A percentile compares a stretch with the other conserved stretches of the same genome.
These are phyloP conservation scores for Dendrothele bispora DNA, from an alignment of 768 basidiomycete genomes.

Conservation along the genomic window DNA sequence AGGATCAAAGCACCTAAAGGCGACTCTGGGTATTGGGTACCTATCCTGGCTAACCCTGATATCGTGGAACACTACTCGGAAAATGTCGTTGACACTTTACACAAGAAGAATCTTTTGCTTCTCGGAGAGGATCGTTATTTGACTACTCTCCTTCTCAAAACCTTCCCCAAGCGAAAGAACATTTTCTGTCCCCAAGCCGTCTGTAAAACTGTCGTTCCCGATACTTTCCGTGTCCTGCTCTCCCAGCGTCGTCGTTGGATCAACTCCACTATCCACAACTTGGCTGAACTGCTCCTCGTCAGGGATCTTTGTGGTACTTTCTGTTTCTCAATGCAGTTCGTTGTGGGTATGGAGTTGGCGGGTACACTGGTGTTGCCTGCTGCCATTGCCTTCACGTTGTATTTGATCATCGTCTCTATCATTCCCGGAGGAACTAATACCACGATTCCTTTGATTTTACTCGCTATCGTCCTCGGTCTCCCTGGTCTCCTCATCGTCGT, in stretches of 20 bases:
- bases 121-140: conserved; percentile 99
- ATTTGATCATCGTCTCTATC: conserved; percentile 86
- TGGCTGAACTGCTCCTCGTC: conserved; percentile 92
- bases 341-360: conserved; percentile 96
- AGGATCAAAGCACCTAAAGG: conserved; percentile 99
- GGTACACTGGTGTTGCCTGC: conserved; percentile 97
- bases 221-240: conserved; percentile 89
- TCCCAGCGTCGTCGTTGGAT: conserved; percentile 99
- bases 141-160: conserved; percentile 96
- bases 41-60: conserved; percentile 96
- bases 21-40: conserved; percentile 95
- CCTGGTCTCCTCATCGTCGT: conserved; percentile 95
- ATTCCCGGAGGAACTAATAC: conserved; percentile 78
- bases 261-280: conserved; percentile 97
- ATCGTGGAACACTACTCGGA: conserved; percentile 99
- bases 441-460: conserved; percentile 87
- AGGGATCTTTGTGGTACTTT: conserved; percentile 99
- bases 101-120: conserved; percentile 97
- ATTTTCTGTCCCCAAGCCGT: conserved; percentile 98
- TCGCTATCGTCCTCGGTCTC: conserved; percentile 93
- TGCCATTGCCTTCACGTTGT: conserved; percentile 95
- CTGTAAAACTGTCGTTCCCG: conserved; percentile 98
- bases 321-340: conserved; percentile 99
- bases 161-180: conserved; percentile 99
- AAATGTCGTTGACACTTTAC: conserved; percentile 97